Percentiles rank a stretch among this genome's conserved stretches.
Evolutionary conservation across 768 basidiomycete genomes (phyloP).

Genomic region (Pleurotus sapidus): DNA sequence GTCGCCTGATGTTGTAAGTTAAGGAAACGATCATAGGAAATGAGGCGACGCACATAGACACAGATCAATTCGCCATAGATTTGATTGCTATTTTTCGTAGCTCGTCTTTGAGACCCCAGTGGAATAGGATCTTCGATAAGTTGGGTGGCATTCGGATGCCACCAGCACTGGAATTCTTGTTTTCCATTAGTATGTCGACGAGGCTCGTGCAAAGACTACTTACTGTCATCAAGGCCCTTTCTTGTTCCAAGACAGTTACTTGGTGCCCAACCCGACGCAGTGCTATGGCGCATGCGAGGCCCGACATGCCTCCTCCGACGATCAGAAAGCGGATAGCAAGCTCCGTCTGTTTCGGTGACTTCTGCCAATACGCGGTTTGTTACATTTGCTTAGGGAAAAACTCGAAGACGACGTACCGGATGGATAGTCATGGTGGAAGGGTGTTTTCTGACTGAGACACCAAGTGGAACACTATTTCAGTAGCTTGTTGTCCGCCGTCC

Average conservation of each 20-base stretch:
- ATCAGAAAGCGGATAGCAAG: constrained; percentile 31
- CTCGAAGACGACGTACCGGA: background rate
- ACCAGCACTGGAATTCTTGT: constrained; percentile 15
- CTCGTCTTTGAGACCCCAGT: constrained; percentile 46
- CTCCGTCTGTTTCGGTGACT: constrained; percentile 16
- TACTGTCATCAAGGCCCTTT: constrained; percentile 6
- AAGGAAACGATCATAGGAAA: background rate
- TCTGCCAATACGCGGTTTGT: background rate
- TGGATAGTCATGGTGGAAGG: constrained; percentile 1
- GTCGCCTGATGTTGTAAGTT: constrained; percentile 31
- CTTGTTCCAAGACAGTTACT: constrained; percentile 48
- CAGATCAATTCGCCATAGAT: constrained; percentile 23
- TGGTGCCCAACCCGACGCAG: constrained; percentile 53
- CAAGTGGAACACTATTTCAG: too few species aligned
- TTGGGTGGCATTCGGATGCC: constrained; percentile 46
- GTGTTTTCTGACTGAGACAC: too few species aligned
- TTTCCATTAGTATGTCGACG: background rate
- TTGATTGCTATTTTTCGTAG: constrained; percentile 16
- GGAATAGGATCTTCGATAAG: constrained; percentile 49
- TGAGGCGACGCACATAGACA: constrained; percentile 11
- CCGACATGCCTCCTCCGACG: constrained; percentile 45
- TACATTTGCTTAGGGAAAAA: background rate
- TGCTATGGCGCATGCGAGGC: constrained; percentile 51
- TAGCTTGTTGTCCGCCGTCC: background rate
- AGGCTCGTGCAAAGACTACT: background rate